These are phyloP conservation scores for Peterozyma toletana DNA, from an alignment of 805 yeast genomes.

Conservation along the genomic window DNA sequence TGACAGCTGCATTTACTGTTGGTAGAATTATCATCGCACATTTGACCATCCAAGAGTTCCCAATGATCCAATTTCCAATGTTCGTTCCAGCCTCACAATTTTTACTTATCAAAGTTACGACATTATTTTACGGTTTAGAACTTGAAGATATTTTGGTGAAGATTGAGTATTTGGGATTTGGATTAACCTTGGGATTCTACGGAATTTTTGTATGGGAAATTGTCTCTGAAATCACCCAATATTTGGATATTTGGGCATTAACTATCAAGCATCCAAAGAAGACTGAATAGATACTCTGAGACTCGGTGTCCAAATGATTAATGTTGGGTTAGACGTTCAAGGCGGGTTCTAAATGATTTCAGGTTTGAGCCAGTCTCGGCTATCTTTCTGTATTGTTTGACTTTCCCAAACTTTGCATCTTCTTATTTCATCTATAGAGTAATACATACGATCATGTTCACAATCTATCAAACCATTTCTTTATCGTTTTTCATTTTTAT, in stretches of 20 bases:
- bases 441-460: too few relatives aligned
- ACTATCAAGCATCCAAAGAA: conserved; percentile 73
- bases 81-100: conserved; percentile 53
- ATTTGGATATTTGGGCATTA: conserved; percentile 79
- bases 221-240: conserved; percentile 71
- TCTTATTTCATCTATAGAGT: too few relatives aligned
- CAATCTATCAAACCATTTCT: too few relatives aligned
- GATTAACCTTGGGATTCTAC: conserved; percentile 62
- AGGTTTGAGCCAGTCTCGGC: too few relatives aligned
- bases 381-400: too few relatives aligned
- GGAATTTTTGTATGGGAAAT: conserved; percentile 68
- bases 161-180: conserved; percentile 59
- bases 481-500: too few relatives aligned
- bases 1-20: conserved; percentile 76
- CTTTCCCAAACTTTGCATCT: too few relatives aligned
- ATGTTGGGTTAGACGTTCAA: too few relatives aligned
- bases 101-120: conserved; percentile 25
- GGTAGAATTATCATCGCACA: conserved; percentile 88
- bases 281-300: conserved; percentile 3
- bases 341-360: too few relatives aligned
- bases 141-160: conserved; percentile 37
- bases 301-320: too few relatives aligned
- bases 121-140: conserved; percentile 28
- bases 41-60: conserved; percentile 73
- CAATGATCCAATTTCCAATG: conserved; percentile 64